phyloP scores from a whole-genome alignment of 106 monocot genomes.

The Iris macrosiphon region DNA sequence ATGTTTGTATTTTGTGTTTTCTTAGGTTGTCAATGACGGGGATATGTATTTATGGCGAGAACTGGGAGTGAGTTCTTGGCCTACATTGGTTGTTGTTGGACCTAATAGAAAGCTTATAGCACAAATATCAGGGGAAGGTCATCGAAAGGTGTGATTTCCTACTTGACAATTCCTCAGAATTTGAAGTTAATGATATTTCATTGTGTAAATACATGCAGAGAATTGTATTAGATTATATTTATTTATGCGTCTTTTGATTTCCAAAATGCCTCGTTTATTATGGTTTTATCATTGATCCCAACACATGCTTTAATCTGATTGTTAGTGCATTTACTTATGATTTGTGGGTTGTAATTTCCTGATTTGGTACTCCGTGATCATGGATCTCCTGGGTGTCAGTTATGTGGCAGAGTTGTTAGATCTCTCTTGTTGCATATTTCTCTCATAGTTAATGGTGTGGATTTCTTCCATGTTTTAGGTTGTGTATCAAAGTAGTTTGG shows the following conservation, averaged over 20 bases:
- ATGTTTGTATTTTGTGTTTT: background rate
- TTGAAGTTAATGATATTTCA: background rate
- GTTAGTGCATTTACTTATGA: background rate
- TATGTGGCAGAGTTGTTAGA: too few relatives aligned
- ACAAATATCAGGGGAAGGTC: conserved; percentile 94
- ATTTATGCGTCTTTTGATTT: background rate
- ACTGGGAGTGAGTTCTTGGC: conserved; percentile 94
- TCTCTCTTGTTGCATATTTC: too few relatives aligned
- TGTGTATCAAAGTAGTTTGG: too few relatives aligned
- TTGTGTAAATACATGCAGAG: background rate
- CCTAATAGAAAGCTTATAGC: conserved; percentile 83
- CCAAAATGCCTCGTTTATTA: background rate
- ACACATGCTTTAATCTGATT: background rate
- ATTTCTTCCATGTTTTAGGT: too few relatives aligned
- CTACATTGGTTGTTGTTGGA: conserved; percentile 86
- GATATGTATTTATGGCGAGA: conserved; percentile 95
- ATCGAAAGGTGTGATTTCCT: conserved; percentile 50
- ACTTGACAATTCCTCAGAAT: background rate
- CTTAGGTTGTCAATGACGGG: conserved; percentile 90
- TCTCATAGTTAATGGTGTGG: too few relatives aligned
- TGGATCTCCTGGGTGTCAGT: too few relatives aligned
- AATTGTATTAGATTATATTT: too few relatives aligned
- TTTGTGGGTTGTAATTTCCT: background rate
- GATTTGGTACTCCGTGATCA: background rate
- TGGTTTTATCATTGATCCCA: too few relatives aligned